Evolutionary conservation across 1,284 basidiomycete genomes (phyloP).

Genomic region (Pseudozyma sp.): DNA sequence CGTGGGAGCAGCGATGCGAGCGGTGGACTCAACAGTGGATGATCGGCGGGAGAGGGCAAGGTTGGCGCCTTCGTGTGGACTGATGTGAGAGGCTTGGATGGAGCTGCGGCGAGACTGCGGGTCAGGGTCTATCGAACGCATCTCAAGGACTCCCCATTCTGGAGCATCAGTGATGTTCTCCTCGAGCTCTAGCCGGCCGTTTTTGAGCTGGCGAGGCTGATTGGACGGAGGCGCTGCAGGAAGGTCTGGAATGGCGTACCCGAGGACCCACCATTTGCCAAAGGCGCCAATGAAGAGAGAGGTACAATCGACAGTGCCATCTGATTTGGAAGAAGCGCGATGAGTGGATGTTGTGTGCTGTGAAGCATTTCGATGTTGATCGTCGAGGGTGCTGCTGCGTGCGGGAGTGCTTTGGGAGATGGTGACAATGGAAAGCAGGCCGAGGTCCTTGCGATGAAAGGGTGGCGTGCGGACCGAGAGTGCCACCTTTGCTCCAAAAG

Average conservation of each 20-base stretch:
- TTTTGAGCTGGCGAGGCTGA: slow-evolving; percentile 72
- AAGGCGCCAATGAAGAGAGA: slow-evolving; percentile 88
- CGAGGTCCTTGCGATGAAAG: slow-evolving; percentile 85
- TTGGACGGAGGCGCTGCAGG: slow-evolving; percentile 73
- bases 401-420: slow-evolving; percentile 68
- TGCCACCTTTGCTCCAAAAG: slow-evolving; percentile 74
- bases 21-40: slow-evolving; percentile 3
- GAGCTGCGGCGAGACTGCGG: slow-evolving; percentile 28
- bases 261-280: slow-evolving; percentile 86
- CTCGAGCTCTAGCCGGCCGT: slow-evolving; percentile 71
- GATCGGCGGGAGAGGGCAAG: slow-evolving; percentile 8
- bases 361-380: slow-evolving; percentile 1
- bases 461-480: slow-evolving; percentile 91
- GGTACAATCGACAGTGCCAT: slow-evolving; percentile 70
- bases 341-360: slow-evolving; percentile 3
- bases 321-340: slow-evolving; percentile 44
- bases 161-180: slow-evolving; percentile 76
- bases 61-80: slow-evolving; percentile 4
- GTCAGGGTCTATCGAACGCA: slow-evolving; percentile 48
- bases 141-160: slow-evolving; percentile 76
- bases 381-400: slow-evolving; percentile 1
- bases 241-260: slow-evolving; percentile 68
- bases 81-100: slow-evolving; percentile 16
- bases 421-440: slow-evolving; percentile 83
- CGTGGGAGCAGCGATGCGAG: slow-evolving; percentile 3